A percentile compares a stretch with the other conserved stretches of the same genome.
These are phyloP conservation scores for Phaeophleospora eucalypticola DNA, from an alignment of 2,329 filamentous ascomycete species.

Conservation along the genomic window DNA sequence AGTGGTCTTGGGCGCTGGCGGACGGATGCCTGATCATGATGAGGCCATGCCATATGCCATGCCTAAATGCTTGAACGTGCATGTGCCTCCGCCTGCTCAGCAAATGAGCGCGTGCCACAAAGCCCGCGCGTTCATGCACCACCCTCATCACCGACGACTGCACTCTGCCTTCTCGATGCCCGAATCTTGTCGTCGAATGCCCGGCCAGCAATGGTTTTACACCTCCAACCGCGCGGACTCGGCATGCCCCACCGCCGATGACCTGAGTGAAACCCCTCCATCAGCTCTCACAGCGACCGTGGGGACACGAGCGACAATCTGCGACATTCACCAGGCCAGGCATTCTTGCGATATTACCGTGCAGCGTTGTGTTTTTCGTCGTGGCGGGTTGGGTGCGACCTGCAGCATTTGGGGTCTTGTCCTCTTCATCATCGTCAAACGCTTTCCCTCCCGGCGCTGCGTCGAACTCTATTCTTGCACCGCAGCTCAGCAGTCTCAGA, in stretches of 20 bases:
- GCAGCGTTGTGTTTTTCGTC: conserved; percentile 16
- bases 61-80: conserved; percentile 18
- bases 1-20: no score
- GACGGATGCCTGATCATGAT: no score
- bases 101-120: conserved; percentile 28
- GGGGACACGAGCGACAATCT: no score
- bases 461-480: conserved; percentile 7
- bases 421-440: no score
- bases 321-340: no score
- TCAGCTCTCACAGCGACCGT: no score
- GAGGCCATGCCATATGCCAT: neutral
- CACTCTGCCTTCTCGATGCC: conserved; percentile 2
- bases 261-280: no score
- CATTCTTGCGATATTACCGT: neutral
- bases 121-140: conserved; percentile 21
- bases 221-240: no score
- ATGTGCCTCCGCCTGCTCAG: conserved; percentile 1
- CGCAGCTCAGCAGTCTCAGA: conserved; percentile 10
- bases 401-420: neutral
- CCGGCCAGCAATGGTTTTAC: neutral
- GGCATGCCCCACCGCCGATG: no score
- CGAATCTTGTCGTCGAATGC: neutral
- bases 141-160: neutral
- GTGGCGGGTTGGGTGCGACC: conserved; percentile 21
- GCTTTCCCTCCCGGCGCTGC: neutral